Evolutionary conservation across 176 grass and related monocot species (phyloP).

Genomic region (Eragrostis nindensis): DNA sequence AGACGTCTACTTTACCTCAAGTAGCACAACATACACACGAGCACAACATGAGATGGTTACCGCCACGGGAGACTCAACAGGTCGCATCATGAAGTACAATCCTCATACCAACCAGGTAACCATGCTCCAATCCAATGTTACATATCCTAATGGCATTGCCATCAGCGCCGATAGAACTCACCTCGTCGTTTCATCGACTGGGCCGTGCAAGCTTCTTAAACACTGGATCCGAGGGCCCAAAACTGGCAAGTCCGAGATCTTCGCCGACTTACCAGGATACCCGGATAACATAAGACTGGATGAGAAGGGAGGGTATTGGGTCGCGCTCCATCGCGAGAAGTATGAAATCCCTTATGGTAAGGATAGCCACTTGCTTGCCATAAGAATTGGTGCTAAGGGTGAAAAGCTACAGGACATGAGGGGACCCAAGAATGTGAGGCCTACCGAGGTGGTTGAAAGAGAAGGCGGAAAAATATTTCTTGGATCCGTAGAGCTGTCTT

Average conservation of each 20-base stretch:
- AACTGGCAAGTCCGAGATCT: neutral
- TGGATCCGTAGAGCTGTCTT: no score
- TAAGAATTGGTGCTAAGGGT: neutral
- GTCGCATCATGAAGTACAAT: neutral
- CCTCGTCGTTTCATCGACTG: neutral
- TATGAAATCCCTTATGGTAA: no score
- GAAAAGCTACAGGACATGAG: no score
- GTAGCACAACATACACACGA: slow-evolving; percentile 20
- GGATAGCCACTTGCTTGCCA: neutral
- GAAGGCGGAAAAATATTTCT: no score
- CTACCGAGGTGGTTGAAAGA: no score
- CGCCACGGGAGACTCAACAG: neutral
- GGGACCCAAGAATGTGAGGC: no score
- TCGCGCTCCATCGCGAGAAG: no score
- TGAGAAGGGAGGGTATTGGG: no score
- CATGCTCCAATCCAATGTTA: neutral
- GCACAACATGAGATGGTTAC: neutral
- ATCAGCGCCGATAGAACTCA: slow-evolving; percentile 17
- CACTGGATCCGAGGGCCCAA: slow-evolving; percentile 40
- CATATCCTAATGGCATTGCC: slow-evolving; percentile 7
- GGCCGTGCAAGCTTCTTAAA: neutral
- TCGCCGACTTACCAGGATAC: slow-evolving; percentile 32
- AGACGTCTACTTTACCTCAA: slow-evolving; percentile 41
- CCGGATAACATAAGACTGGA: slow-evolving; percentile 48
- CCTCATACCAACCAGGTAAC: neutral